A percentile compares a stretch with the other conserved stretches of the same genome.
phyloP scores from a whole-genome alignment of 352 stramenopile genomes.

The Pythium periplocum region DNA sequence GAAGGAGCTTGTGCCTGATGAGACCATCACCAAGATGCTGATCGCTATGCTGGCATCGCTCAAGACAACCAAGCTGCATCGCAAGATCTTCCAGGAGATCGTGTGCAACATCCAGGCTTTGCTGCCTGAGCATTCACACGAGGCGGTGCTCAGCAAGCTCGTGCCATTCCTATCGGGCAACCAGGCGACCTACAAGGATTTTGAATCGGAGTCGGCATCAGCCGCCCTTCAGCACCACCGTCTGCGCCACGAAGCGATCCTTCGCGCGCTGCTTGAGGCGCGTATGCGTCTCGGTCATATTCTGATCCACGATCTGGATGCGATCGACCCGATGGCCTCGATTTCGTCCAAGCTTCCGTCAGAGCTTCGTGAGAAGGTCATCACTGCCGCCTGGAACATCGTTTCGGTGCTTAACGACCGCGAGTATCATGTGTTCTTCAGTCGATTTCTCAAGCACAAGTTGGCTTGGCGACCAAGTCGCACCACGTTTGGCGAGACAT shows the following conservation, averaged over 20 bases:
- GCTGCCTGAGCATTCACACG: constrained; percentile 59
- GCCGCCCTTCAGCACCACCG: constrained; percentile 71
- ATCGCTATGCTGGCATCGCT: constrained; percentile 79
- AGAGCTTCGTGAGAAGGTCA: constrained; percentile 68
- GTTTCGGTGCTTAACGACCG: constrained; percentile 78
- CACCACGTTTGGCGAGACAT: constrained; percentile 71
- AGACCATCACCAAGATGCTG: constrained; percentile 82
- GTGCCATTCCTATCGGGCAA: constrained; percentile 80
- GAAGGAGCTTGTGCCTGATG: constrained; percentile 53
- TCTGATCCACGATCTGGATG: constrained; percentile 78
- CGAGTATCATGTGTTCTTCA: constrained; percentile 87
- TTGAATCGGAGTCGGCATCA: constrained; percentile 57
- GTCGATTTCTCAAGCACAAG: constrained; percentile 84
- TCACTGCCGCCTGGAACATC: constrained; percentile 83
- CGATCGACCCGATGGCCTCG: constrained; percentile 53
- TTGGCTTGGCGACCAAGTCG: constrained; percentile 78
- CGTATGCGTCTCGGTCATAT: constrained; percentile 84
- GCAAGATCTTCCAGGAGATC: constrained; percentile 87
- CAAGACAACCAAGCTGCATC: constrained; percentile 81
- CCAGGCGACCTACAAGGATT: constrained; percentile 68
- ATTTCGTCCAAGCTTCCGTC: constrained; percentile 52
- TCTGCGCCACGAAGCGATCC: constrained; percentile 74
- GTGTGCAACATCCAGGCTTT: constrained; percentile 81
- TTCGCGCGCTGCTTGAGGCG: constrained; percentile 70
- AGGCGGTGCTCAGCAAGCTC: constrained; percentile 52